These are phyloP conservation scores for Ophiostoma ulmi DNA, from an alignment of 2,329 filamentous ascomycete species.

Conservation along the genomic window DNA sequence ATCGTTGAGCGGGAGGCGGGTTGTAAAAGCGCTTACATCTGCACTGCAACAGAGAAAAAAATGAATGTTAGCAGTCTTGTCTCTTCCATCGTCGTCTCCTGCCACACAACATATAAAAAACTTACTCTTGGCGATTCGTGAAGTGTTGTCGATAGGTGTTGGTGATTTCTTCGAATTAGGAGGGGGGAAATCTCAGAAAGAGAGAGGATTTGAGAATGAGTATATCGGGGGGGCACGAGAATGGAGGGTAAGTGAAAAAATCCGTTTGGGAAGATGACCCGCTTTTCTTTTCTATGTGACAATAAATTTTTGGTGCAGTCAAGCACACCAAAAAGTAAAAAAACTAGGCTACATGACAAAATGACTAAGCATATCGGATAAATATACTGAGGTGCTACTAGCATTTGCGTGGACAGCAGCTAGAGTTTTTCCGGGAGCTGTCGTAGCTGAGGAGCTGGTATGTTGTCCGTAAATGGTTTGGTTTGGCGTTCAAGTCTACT, in stretches of 20 bases:
- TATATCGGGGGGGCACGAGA: constrained; percentile 17
- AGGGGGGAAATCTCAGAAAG: constrained; percentile 18
- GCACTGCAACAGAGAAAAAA: constrained; percentile 54
- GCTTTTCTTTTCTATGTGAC: constrained; percentile 1
- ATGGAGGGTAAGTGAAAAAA: constrained; percentile 23
- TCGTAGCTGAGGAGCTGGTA: not conserved
- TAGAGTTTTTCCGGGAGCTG: not conserved
- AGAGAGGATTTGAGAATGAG: constrained; percentile 16
- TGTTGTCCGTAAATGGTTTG: not conserved
- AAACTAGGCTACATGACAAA: constrained; percentile 19
- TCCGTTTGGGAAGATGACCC: not conserved
- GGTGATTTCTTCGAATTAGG: constrained; percentile 19
- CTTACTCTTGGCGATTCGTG: constrained; percentile 31
- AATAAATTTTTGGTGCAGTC: constrained; percentile 28
- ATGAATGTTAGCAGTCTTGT: constrained; percentile 9
- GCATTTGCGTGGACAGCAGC: not conserved
- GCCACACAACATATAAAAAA: constrained; percentile 7
- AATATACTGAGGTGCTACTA: not conserved
- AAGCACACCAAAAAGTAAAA: constrained; percentile 27
- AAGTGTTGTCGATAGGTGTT: constrained; percentile 22
- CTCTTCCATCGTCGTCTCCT: not conserved
- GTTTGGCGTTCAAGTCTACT: not conserved
- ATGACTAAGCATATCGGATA: constrained; percentile 14
- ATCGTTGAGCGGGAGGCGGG: constrained; percentile 2
- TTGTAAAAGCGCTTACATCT: constrained; percentile 65